A percentile compares a stretch with the other conserved stretches of the same genome.
Evolutionary conservation across 495 filamentous ascomycete genomes (phyloP).

Genomic region (Aspergillus haitiensis): DNA sequence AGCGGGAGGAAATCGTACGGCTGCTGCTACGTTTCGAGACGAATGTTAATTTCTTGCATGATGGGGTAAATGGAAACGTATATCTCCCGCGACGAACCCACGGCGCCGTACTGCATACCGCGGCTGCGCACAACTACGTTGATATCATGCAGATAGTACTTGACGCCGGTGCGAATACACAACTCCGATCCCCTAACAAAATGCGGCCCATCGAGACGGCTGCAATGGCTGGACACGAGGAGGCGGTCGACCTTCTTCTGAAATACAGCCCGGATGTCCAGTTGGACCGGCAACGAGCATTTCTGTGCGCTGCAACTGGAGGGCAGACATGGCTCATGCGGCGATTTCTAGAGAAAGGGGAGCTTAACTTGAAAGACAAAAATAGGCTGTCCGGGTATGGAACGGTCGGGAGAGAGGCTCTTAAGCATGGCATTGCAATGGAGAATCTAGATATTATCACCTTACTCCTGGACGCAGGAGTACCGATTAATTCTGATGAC

Average conservation of each 20-base stretch:
- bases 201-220: background rate
- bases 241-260: background rate
- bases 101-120: background rate
- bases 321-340: too few species aligned
- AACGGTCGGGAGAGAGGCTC: too few species aligned
- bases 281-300: too few species aligned
- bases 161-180: background rate
- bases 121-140: background rate
- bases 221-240: background rate
- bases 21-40: background rate
- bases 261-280: too few species aligned
- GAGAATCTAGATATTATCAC: too few species aligned
- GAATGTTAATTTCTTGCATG: background rate
- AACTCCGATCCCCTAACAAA: background rate
- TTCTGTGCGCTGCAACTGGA: too few species aligned
- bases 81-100: background rate
- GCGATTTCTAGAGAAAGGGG: too few species aligned
- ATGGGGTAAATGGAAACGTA: background rate
- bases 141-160: background rate
- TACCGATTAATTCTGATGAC: too few species aligned
- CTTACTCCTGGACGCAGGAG: too few species aligned
- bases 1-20: constrained; percentile 6
- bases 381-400: too few species aligned
- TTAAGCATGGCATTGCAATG: too few species aligned
- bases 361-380: too few species aligned